Evolutionary conservation across 2,329 filamentous ascomycete species (phyloP).

Genomic region (Pseudovirgaria hyperparasitica): DNA sequence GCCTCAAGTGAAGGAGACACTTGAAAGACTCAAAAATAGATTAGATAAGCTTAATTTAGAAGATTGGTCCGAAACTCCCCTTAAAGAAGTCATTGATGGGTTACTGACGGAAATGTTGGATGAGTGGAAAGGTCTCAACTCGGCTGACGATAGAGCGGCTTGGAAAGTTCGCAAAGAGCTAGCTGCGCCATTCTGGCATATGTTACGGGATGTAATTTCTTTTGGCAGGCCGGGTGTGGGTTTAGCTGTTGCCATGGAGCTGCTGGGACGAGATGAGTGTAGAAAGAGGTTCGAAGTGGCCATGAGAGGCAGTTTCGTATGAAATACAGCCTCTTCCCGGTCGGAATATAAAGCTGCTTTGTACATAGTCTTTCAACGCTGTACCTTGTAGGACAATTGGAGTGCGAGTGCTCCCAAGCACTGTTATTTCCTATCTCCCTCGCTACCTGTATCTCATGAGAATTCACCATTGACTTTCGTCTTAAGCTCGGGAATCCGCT

Average conservation of each 20-base stretch:
- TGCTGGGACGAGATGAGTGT: conserved; percentile 19
- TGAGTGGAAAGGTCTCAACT: conserved; percentile 16
- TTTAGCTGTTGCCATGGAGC: conserved; percentile 21
- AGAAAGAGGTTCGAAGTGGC: conserved; percentile 15
- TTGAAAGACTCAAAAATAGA: conserved; percentile 1
- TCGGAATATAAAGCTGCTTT: no score
- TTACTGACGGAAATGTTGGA: conserved; percentile 12
- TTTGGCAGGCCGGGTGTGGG: conserved; percentile 19
- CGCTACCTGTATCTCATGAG: no score
- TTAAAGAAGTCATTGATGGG: conserved; percentile 12
- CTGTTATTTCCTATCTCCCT: no score
- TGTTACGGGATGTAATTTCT: conserved; percentile 18
- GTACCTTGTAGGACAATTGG: no score
- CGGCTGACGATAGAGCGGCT: conserved; percentile 13
- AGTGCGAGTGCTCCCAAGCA: no score
- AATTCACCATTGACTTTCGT: no score
- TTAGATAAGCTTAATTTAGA: neutral
- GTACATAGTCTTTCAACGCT: no score
- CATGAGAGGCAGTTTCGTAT: no score
- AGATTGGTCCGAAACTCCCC: neutral
- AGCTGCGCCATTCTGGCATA: conserved; percentile 20
- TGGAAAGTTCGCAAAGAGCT: conserved; percentile 9
- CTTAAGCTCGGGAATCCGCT: no score
- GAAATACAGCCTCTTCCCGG: no score
- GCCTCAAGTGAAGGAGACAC: conserved; percentile 9